phyloP scores from a whole-genome alignment of 441 rosid genomes.

The Pelargonium citronellum region DNA sequence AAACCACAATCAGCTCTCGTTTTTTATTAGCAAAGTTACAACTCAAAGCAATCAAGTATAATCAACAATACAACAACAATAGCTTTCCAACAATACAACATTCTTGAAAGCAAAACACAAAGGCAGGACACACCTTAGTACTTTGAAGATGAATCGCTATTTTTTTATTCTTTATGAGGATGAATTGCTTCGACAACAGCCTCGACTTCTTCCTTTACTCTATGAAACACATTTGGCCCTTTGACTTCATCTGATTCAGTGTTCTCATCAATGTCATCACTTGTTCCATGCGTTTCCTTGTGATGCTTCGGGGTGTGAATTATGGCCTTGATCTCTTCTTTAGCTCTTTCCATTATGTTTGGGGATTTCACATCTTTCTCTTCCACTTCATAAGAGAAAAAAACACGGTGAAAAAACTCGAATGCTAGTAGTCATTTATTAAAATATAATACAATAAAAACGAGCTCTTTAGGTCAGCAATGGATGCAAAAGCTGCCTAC shows the following conservation, averaged over 20 bases:
- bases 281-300: constrained; percentile 49
- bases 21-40: too few species aligned
- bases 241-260: constrained; percentile 42
- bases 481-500: background rate
- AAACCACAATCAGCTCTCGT: background rate
- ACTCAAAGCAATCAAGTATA: too few species aligned
- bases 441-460: background rate
- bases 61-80: too few species aligned
- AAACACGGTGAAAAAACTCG: background rate
- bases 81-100: background rate
- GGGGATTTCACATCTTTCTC: constrained; percentile 34
- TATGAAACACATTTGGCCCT: constrained; percentile 46
- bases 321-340: constrained; percentile 31
- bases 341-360: constrained; percentile 33
- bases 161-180: constrained; percentile 33
- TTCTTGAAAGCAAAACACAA: background rate
- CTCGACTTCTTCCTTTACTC: constrained; percentile 53
- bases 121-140: background rate
- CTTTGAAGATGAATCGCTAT: constrained; percentile 9
- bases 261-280: constrained; percentile 46
- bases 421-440: too few species aligned
- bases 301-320: constrained; percentile 30
- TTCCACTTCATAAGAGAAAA: constrained; percentile 6
- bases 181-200: constrained; percentile 40
- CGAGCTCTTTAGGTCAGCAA: background rate